Conservation (phyloP, 257 asterid species). For the Lycium barbarum region DNA sequence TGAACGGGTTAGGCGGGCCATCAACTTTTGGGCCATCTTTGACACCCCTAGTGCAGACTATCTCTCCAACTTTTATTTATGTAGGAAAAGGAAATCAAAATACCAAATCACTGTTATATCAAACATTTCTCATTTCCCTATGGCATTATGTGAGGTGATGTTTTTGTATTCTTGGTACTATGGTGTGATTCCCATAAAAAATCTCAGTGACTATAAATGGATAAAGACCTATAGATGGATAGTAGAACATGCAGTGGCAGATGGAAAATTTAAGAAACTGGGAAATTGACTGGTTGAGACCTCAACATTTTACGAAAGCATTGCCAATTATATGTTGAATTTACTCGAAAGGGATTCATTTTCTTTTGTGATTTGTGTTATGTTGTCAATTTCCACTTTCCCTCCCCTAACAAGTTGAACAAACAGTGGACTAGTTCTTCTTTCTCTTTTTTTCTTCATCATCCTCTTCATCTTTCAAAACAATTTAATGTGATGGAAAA, state of each 20-base stretch:
- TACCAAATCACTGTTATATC: neutral
- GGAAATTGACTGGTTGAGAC: neutral
- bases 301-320: neutral
- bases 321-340: slow-evolving; percentile 11
- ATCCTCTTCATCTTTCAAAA: neutral
- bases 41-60: too few species aligned
- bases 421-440: neutral
- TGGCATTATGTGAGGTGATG: neutral
- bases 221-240: neutral
- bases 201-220: neutral
- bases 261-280: neutral
- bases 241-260: neutral
- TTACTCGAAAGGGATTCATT: neutral
- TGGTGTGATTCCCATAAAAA: neutral
- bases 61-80: neutral
- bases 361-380: neutral
- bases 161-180: neutral
- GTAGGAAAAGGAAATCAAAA: neutral
- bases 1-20: too few species aligned
- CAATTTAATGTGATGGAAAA: neutral
- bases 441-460: neutral
- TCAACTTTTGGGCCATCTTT: too few species aligned
- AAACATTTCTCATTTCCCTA: neutral
- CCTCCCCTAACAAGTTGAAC: neutral
- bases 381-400: neutral